Evolutionary conservation across 352 stramenopile species (phyloP).

Genomic region (Phytophthora fragariaefolia): DNA sequence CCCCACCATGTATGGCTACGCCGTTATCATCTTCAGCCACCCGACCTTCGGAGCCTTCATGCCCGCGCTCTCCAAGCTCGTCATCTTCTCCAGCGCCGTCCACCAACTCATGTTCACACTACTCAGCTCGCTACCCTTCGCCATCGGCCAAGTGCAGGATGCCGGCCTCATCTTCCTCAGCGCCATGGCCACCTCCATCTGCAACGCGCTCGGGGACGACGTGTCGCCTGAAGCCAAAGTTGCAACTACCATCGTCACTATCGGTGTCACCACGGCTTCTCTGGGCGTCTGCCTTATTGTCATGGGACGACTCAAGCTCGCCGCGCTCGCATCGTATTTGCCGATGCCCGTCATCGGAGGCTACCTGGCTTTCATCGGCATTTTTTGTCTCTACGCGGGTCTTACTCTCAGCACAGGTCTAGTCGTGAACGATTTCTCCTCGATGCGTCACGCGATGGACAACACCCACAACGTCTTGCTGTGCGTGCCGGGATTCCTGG

Average conservation of each 20-base stretch:
- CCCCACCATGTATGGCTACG: constrained; percentile 94
- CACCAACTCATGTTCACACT: constrained; percentile 91
- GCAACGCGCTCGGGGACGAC: constrained; percentile 63
- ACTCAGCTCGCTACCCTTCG: constrained; percentile 94
- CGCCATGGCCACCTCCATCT: constrained; percentile 92
- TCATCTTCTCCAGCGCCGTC: constrained; percentile 94
- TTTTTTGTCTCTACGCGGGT: constrained; percentile 94
- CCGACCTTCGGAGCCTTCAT: constrained; percentile 83
- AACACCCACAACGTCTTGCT: constrained; percentile 74
- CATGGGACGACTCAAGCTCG: constrained; percentile 93
- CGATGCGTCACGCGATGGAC: constrained; percentile 63
- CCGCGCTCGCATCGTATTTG: constrained; percentile 95
- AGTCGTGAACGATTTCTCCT: constrained; percentile 84
- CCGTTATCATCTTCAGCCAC: constrained; percentile 94
- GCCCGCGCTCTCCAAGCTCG: constrained; percentile 94
- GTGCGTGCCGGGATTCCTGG: constrained; percentile 78
- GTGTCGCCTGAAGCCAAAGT: constrained; percentile 75
- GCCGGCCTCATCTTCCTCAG: constrained; percentile 97
- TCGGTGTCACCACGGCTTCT: constrained; percentile 89
- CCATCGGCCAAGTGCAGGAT: constrained; percentile 97
- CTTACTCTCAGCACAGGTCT: constrained; percentile 88
- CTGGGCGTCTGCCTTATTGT: constrained; percentile 94
- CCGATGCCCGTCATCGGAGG: constrained; percentile 97
- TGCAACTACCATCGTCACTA: constrained; percentile 93
- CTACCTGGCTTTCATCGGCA: constrained; percentile 97